Percentiles rank a stretch among this genome's conserved stretches.
Conservation (phyloP, 2,329 filamentous ascomycete species). For the Venturia carpophila region DNA sequence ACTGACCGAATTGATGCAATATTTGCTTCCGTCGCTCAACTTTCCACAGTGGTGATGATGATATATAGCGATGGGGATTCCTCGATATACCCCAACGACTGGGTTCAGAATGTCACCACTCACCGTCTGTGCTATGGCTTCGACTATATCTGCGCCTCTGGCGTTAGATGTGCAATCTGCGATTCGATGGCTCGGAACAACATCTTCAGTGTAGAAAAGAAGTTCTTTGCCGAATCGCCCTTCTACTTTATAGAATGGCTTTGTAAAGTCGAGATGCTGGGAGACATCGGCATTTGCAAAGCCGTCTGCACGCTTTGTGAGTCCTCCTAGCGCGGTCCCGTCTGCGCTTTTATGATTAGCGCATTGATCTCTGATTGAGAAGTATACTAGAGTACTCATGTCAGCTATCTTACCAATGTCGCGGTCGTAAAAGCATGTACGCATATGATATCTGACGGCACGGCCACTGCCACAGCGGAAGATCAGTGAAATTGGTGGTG, state of each 20-base stretch:
- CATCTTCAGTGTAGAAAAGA: conserved; percentile 6
- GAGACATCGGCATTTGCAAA: not conserved
- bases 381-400: not conserved
- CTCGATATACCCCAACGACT: conserved; percentile 8
- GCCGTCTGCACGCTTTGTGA: not conserved
- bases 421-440: conserved; percentile 2
- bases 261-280: not conserved
- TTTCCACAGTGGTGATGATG: conserved; percentile 15
- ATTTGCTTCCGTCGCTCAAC: conserved; percentile 6
- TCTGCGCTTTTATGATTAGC: not conserved
- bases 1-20: conserved; percentile 17
- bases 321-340: not conserved
- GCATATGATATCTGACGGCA: not conserved
- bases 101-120: conserved; percentile 7
- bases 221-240: conserved; percentile 1
- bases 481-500: not conserved
- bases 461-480: not conserved
- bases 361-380: not conserved
- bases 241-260: conserved; percentile 6
- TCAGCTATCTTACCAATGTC: conserved; percentile 4
- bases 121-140: not conserved
- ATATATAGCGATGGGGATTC: conserved; percentile 6
- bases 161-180: conserved; percentile 6
- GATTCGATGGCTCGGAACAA: conserved; percentile 5
- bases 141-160: not conserved